Evolutionary conservation across 441 rosid species (phyloP), one percentile per base, ranked within the genome.

Genomic region (Croton setiger): DNA sequence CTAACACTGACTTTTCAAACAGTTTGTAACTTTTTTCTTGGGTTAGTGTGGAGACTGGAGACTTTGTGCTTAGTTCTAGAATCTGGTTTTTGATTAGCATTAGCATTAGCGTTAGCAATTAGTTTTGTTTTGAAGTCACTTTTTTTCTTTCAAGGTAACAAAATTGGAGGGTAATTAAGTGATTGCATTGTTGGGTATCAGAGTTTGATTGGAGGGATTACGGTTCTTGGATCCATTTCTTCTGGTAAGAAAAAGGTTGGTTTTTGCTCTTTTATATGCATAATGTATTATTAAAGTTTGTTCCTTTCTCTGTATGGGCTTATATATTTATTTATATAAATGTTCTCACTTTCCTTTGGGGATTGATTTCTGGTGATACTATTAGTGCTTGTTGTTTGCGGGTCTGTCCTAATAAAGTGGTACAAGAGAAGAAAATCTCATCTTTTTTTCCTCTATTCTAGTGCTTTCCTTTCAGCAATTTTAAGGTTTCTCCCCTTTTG

Each of bases 211-310:
- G 54, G 33, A 48, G 63, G 71, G 59, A 47, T 69, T 75, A 56
- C 27, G 68, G 65, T 70, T 56, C 76, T 72, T 68, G 82, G 83
- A 78, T 80, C 84, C 74, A 59, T 77, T 80, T 66, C 79, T 67
- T 69, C 70, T 69, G 70, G 76, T 71, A 70, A 71, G 82, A 21
- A 54, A 75, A 78, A 73, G 67, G 55, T 59, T 51, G 72, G 56
- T 56, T 64, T 54, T 77, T 74, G 66, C 49, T 67, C 27, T 53
- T 65, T 64, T 68, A 4, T 12, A 18, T 5, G 5, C 8, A 21
- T 8, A 13, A 6, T 17, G n/a, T 41, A 14, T 23, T 69, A 58
- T 64, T 70, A 73, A 82, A 73, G 75, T 64, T 76, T 71, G 65
- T 48, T 21, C 21, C 80, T 75, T 78, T 76, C 56, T 66, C 49